Evolutionary conservation across 2,329 filamentous ascomycete genomes (phyloP).

Genomic region (Diplodia scrobiculata): DNA sequence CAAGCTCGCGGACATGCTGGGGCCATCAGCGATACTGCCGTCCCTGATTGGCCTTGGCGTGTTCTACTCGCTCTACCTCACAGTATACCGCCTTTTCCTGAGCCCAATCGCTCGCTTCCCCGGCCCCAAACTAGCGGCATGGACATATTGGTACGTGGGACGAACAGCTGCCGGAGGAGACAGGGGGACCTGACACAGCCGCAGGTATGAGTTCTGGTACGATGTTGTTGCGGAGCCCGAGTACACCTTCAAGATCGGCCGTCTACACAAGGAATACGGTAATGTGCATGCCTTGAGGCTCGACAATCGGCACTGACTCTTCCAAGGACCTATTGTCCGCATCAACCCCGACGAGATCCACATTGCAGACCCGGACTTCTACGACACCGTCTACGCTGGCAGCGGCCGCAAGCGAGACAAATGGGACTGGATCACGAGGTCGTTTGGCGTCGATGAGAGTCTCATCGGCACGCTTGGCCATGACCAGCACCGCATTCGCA

Average conservation of each 20-base stretch:
- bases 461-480: constrained; percentile 32
- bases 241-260: constrained; percentile 33
- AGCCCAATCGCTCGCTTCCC: constrained; percentile 28
- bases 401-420: constrained; percentile 27
- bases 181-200: too few species aligned
- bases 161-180: too few species aligned
- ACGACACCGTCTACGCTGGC: constrained; percentile 28
- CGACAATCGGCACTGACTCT: neutral
- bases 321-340: constrained; percentile 32
- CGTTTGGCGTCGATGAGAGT: constrained; percentile 29
- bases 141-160: constrained; percentile 26
- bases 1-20: too few species aligned
- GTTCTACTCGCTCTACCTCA: too few species aligned
- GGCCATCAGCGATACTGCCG: too few species aligned
- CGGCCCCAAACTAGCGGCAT: constrained; percentile 31
- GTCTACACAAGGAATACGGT: constrained; percentile 36
- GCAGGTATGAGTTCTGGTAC: constrained; percentile 20
- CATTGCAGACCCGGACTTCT: constrained; percentile 32
- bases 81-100: constrained; percentile 15
- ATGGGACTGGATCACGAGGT: constrained; percentile 30
- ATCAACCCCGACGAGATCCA: constrained; percentile 32
- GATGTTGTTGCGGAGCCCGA: constrained; percentile 30
- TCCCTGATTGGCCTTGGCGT: too few species aligned
- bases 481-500: constrained; percentile 33
- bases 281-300: neutral